Base-by-base conservation (phyloP, 1,139 yeast genomes). In the Zygoascus meyerae region DNA sequence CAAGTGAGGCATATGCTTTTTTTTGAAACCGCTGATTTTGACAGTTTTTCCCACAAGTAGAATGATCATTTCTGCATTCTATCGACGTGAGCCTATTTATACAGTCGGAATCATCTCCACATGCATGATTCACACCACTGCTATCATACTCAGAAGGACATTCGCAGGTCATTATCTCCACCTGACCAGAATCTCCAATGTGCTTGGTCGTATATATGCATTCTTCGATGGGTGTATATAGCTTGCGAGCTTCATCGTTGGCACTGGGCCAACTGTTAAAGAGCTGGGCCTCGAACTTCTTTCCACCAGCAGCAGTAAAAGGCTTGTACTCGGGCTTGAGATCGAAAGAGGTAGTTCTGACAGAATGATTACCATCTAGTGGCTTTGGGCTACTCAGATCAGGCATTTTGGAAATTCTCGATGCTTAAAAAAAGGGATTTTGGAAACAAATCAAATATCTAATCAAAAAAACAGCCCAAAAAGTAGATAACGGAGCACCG, bases 61-160 rank as follows among this genome's bases (percentile, higher is more conserved):
- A 78, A 46, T 73, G 72, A n/a, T 73, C 84, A 59, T 84, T 79
- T 2, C 81, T 76, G 75, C 98, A 92, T 65, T 92, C 98, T 40
- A 92, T 90, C 37, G 90, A 83, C 0, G 97, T 92, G 50, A 87
- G 77, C 46, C 97, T 69, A 65, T 92, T 92, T 56, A 92, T 89
- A 74, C 98, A 92, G 63, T 83, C 89, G 18, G 90, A 81, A 53
- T 83, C 85, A 36, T 84, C 87, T 29, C 81, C 86, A 73, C 98
- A 92, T 3, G 97, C 95, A 33, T 63, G 56, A 61, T 87, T 87
- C 35, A 56, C 52, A 21, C 26, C 26, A 0, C 63, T 69, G 7
- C 63, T 61, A 55, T 71, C 74, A 72, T 75, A 70, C 2, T 71
- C 64, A 53, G 77, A 81, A 32, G 58, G 63, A 71, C 98, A 92